Base-by-base conservation (phyloP, 176 grass and related monocot species). In the Phyllostachys edulis region DNA sequence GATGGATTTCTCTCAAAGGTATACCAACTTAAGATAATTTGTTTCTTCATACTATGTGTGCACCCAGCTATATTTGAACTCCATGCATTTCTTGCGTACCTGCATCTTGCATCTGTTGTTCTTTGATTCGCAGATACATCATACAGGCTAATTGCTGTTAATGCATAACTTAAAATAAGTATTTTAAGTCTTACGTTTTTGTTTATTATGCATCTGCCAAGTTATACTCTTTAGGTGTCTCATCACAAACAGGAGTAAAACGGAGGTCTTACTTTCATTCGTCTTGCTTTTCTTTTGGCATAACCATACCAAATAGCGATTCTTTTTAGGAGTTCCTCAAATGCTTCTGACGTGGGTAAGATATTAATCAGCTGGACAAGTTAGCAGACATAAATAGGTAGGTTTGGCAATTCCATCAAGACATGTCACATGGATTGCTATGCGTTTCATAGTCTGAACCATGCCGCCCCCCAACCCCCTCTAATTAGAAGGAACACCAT, bases 1-100 rank as follows among this genome's bases (percentile, higher is more conserved):
- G 95, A 94, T 80, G 67, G 75, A 45, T 92, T 97, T 81, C 81
- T 97, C 66, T 89, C 95, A 3, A 97, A 93, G 92, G 95, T 97
- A 86, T 80, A 42, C 79, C 37, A 45, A 79, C 64, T 69, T 41
- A 64, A 27, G 12, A 76, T 63, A 62, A 54, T 34, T 49, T 46
- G 3, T 55, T 46, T 49, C 39, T 21, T 37, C 13, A 71, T 65
- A 72, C 38, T 37, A 42, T 23, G 4, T 77, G 20, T 44, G 78
- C 27, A 50, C 24, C 7, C 41, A 45, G 82, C 75, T 93, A 27
- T 88, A 78, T 66, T 52, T n/a, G 78, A 67, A 73, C 77, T 68
- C 61, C 85, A 20, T 88, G 85, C 20, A 85, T 76, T 73, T 88
- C 76, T 80, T 62, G 59, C 1, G 3, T 73, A 73, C 45, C 51